These are phyloP conservation scores for Mucor lusitanicus DNA, from an alignment of 371 early-diverging fungal genomes.

Conservation along the genomic window DNA sequence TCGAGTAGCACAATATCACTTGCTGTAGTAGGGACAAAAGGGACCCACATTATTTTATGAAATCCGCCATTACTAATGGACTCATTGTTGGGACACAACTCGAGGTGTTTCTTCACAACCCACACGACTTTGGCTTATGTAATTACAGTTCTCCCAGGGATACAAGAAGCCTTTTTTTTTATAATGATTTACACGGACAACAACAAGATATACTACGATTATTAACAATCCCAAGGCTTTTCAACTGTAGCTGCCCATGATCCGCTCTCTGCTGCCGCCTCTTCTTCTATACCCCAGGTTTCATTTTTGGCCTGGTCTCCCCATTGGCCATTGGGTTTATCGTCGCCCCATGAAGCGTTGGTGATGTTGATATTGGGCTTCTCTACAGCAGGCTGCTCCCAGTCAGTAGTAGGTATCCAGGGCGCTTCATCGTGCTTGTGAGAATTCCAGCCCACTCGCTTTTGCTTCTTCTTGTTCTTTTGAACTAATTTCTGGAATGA, in stretches of 20 bases:
- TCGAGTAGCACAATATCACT: background rate
- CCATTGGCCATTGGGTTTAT: conserved; percentile 6
- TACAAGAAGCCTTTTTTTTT: background rate
- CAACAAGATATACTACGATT: background rate
- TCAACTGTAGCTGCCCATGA: conserved; percentile 23
- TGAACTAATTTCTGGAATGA: conserved; percentile 11
- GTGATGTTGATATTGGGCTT: background rate
- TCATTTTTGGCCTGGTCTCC: background rate
- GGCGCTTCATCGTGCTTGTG: conserved; percentile 29
- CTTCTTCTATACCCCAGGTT: conserved; percentile 6
- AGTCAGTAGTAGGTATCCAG: conserved; percentile 29
- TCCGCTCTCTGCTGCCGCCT: conserved; percentile 7
- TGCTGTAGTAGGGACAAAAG: background rate
- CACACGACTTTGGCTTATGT: background rate
- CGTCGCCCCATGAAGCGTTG: conserved; percentile 19
- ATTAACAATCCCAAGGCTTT: conserved; percentile 24
- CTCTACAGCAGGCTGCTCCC: conserved; percentile 15
- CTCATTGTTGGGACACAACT: background rate
- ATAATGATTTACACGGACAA: conserved; percentile 9
- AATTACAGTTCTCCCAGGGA: background rate
- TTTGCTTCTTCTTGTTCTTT: conserved; percentile 16
- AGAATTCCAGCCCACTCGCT: conserved; percentile 32
- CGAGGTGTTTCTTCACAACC: background rate
- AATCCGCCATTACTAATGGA: background rate
- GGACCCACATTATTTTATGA: background rate